A percentile compares a stretch with the other conserved stretches of the same genome.
These are phyloP conservation scores for Spathaspora hagerdaliae DNA, from an alignment of 805 yeast species.

Conservation along the genomic window DNA sequence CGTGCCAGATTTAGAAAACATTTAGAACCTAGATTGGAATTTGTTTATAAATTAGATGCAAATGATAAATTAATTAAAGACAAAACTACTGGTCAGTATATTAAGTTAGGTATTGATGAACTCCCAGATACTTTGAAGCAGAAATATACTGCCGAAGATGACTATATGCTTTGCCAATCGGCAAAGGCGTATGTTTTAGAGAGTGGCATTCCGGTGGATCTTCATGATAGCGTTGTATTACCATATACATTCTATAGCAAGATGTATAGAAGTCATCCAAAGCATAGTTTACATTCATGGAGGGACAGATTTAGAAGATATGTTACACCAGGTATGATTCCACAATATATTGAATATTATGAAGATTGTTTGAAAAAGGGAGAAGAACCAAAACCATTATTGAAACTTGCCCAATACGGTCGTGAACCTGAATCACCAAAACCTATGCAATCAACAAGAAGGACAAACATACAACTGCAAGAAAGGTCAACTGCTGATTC, in stretches of 20 bases:
- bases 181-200: constrained; percentile 30
- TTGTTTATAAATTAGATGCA: constrained; percentile 29
- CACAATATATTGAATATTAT: constrained; percentile 51
- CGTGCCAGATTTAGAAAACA: constrained; percentile 50
- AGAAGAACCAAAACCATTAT: constrained; percentile 38
- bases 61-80: constrained; percentile 27
- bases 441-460: no score
- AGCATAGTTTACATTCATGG: constrained; percentile 72
- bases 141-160: constrained; percentile 68
- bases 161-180: constrained; percentile 52
- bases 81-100: constrained; percentile 20
- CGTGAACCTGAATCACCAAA: no score
- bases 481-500: no score
- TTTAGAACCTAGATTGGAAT: constrained; percentile 31
- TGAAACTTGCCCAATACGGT: neutral
- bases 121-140: constrained; percentile 43
- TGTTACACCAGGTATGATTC: constrained; percentile 56
- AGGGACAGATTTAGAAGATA: constrained; percentile 76
- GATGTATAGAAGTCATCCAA: constrained; percentile 37
- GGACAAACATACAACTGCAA: no score
- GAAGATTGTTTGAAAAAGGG: constrained; percentile 35
- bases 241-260: constrained; percentile 38
- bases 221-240: constrained; percentile 9
- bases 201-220: constrained; percentile 34
- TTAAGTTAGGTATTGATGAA: constrained; percentile 22